Percentiles rank a stretch among this genome's conserved stretches.
phyloP scores from a whole-genome alignment of 2,329 filamentous ascomycete species.

The Talaromyces albobiverticillius region DNA sequence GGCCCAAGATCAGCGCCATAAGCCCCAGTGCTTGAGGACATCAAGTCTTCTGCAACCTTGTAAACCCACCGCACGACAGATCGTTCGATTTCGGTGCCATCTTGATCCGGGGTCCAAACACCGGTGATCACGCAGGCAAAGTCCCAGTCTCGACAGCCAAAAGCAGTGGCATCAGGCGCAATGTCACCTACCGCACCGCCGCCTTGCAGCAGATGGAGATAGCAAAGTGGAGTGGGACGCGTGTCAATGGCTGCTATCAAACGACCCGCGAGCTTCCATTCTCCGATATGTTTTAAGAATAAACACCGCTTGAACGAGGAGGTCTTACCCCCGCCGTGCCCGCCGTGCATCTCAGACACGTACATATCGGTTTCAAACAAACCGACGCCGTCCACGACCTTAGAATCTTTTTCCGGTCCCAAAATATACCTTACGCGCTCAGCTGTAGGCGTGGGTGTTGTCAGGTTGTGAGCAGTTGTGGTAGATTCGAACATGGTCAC shows the following conservation, averaged over 20 bases:
- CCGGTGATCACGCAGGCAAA: constrained; percentile 64
- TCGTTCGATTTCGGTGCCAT: constrained; percentile 42
- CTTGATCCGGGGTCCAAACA: constrained; percentile 57
- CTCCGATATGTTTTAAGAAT: constrained; percentile 53
- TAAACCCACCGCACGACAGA: constrained; percentile 57
- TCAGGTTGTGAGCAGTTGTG: constrained; percentile 18
- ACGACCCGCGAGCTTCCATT: constrained; percentile 26
- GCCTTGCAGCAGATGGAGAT: constrained; percentile 63
- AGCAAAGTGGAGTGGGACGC: constrained; percentile 55
- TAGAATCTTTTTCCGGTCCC: constrained; percentile 31
- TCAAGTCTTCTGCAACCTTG: constrained; percentile 43
- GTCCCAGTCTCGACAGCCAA: constrained; percentile 63
- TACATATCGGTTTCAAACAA: constrained; percentile 62
- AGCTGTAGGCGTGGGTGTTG: no score
- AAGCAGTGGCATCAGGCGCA: constrained; percentile 50
- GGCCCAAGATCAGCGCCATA: constrained; percentile 64
- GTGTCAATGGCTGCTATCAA: constrained; percentile 47
- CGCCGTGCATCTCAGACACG: constrained; percentile 58
- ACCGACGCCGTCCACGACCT: constrained; percentile 46
- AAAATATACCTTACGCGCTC: no score
- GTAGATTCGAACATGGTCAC: constrained; percentile 49
- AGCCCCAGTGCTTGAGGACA: constrained; percentile 51
- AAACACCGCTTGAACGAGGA: constrained; percentile 64
- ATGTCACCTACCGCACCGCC: constrained; percentile 52
- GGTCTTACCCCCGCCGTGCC: constrained; percentile 57